Conservation (phyloP, 2,329 filamentous ascomycete genomes). For the Penicillium sp. region DNA sequence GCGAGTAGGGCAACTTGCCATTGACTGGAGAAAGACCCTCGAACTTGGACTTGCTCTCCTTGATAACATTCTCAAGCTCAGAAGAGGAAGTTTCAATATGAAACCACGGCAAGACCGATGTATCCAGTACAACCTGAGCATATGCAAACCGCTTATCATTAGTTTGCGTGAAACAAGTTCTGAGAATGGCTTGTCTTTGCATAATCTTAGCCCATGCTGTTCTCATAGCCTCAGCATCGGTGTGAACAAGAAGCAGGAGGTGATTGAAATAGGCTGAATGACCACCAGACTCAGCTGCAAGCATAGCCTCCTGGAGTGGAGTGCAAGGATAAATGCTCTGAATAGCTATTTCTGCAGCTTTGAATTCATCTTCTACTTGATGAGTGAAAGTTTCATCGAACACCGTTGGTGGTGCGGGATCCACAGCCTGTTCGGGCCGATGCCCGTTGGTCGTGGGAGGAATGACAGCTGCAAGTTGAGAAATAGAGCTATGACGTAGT, state of each 20-base stretch:
- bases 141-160: slow-evolving; percentile 61
- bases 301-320: slow-evolving; percentile 84
- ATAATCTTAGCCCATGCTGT: slow-evolving; percentile 64
- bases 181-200: slow-evolving; percentile 69
- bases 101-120: slow-evolving; percentile 47
- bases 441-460: slow-evolving; percentile 12
- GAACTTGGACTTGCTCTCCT: slow-evolving; percentile 44
- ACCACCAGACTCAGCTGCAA: slow-evolving; percentile 56
- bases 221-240: slow-evolving; percentile 53
- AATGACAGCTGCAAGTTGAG: slow-evolving; percentile 53
- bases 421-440: background rate
- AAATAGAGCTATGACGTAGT: slow-evolving; percentile 66
- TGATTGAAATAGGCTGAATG: slow-evolving; percentile 69
- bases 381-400: slow-evolving; percentile 32
- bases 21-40: slow-evolving; percentile 21
- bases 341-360: slow-evolving; percentile 39
- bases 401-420: slow-evolving; percentile 2
- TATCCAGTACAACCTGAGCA: slow-evolving; percentile 67
- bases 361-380: slow-evolving; percentile 37
- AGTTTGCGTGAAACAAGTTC: slow-evolving; percentile 72
- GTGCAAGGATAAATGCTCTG: slow-evolving; percentile 73
- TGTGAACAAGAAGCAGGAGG: slow-evolving; percentile 62
- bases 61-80: slow-evolving; percentile 42
- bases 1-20: slow-evolving; percentile 31
- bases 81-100: slow-evolving; percentile 45